A percentile compares a stretch with the other conserved stretches of the same genome.
phyloP scores from a whole-genome alignment of 345 rosid species.

The Nasturtium officinale region DNA sequence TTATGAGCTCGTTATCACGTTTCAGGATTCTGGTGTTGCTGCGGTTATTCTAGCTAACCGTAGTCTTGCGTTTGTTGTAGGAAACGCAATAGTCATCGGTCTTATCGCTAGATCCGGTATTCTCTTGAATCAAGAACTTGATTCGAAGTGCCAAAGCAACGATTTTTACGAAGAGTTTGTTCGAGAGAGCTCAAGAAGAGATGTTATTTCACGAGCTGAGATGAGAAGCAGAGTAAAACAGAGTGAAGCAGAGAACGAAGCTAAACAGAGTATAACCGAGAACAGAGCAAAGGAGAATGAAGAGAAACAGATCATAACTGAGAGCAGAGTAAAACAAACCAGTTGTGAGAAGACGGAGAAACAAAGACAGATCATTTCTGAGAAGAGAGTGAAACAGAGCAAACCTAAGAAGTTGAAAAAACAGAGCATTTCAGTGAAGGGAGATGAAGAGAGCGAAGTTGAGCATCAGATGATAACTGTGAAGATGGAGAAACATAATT shows the following conservation, averaged over 20 bases:
- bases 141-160: slow-evolving; percentile 32
- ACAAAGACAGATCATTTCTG: background rate
- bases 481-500: slow-evolving; percentile 16
- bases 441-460: slow-evolving; percentile 11
- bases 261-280: slow-evolving; percentile 13
- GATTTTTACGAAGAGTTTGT: slow-evolving; percentile 56
- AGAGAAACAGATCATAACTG: slow-evolving; percentile 14
- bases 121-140: slow-evolving; percentile 45
- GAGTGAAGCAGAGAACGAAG: slow-evolving; percentile 1
- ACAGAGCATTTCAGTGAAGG: slow-evolving; percentile 10
- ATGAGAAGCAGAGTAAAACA: slow-evolving; percentile 42
- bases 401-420: slow-evolving; percentile 16
- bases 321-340: background rate
- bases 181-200: slow-evolving; percentile 49
- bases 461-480: slow-evolving; percentile 9
- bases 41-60: slow-evolving; percentile 55
- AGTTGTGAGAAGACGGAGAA: background rate
- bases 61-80: slow-evolving; percentile 64
- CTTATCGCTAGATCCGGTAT: slow-evolving; percentile 67
- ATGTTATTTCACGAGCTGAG: slow-evolving; percentile 11
- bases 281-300: background rate
- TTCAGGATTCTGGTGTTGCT: slow-evolving; percentile 60
- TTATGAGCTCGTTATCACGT: slow-evolving; percentile 51
- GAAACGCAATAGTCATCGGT: slow-evolving; percentile 71
- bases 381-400: slow-evolving; percentile 9